Evolutionary conservation across 768 basidiomycete genomes (phyloP), one percentile per base, ranked within the genome.

Genomic region (Lepiota brunneoincarnata): DNA sequence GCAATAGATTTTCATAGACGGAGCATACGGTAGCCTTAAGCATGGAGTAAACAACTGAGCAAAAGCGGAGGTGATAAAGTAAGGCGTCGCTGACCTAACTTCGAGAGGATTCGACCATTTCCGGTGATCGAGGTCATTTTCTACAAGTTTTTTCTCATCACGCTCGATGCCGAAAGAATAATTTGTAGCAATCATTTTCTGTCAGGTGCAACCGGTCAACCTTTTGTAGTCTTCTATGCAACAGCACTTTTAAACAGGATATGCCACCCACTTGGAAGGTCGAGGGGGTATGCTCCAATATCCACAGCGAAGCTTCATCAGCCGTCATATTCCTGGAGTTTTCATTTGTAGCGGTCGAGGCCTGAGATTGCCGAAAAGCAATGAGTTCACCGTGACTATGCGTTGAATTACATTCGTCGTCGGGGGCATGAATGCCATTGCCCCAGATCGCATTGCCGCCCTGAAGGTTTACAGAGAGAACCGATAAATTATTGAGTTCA

Each of bases 41-140:
- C 35, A 40, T 39, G 17, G 23, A 10, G 31, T 20, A 0, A 34
- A 52, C 12, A 17, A 14, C 0, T 18, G 2, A 6, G 23, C 18
- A 40, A 23, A n/a, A 47, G 21, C 11, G 15, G 15, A 34, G 20
- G 26, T 24, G 23, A 28, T 34, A 17, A 23, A 40, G 23, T 31
- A 44, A 38, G 51, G 36, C 17, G 18, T 15, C 18, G 53, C 64
- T 21, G 59, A 87, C 88, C 84, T 80, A 17, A 86, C 76, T 69
- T 94, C 91, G 18, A 93, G 74, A 10, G 94, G 93, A 67, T 98
- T 98, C 9, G 87, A 79, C 96, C 96, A 99, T 72, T 94, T 96
- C 12, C 72, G 81, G 63, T 80, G 84, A 67, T 94, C 90, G 20
- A 74, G 59, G 61, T 87, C 78, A 67, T 95, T 96, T 57, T 66